phyloP scores from a whole-genome alignment of 2,329 filamentous ascomycete genomes.

The Aureobasidium pullulans region DNA sequence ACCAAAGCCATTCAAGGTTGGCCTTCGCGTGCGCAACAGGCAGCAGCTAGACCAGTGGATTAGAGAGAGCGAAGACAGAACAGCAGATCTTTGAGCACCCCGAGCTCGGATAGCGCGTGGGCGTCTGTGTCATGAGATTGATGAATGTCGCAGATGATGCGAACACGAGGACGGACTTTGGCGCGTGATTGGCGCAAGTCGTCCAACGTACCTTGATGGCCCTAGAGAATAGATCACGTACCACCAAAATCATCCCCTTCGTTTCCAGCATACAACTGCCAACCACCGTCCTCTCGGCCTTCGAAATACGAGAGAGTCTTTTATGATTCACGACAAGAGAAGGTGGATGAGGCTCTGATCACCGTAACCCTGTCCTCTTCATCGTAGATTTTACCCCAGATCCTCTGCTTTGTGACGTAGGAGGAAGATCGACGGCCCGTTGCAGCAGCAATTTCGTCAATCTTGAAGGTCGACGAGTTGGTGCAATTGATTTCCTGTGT shows the following conservation, averaged over 20 bases:
- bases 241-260: neutral
- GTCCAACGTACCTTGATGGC: neutral
- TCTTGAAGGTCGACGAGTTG: neutral
- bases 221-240: neutral
- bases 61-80: constrained; percentile 39
- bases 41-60: constrained; percentile 39
- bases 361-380: neutral
- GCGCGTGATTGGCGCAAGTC: neutral
- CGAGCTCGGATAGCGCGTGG: neutral
- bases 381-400: neutral
- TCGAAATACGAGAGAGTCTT: neutral
- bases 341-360: neutral
- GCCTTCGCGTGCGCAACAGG: constrained; percentile 38
- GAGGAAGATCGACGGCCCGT: neutral
- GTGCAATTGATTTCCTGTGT: neutral
- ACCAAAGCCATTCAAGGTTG: constrained; percentile 44
- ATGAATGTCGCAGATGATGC: neutral
- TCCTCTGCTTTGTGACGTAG: neutral
- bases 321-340: neutral
- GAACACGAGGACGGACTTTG: neutral
- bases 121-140: neutral
- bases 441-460: constrained; percentile 4
- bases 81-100: constrained; percentile 30
- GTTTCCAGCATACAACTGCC: neutral
- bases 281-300: neutral